phyloP scores from a whole-genome alignment of 129 eudicot genomes.

The Lonicera japonica region DNA sequence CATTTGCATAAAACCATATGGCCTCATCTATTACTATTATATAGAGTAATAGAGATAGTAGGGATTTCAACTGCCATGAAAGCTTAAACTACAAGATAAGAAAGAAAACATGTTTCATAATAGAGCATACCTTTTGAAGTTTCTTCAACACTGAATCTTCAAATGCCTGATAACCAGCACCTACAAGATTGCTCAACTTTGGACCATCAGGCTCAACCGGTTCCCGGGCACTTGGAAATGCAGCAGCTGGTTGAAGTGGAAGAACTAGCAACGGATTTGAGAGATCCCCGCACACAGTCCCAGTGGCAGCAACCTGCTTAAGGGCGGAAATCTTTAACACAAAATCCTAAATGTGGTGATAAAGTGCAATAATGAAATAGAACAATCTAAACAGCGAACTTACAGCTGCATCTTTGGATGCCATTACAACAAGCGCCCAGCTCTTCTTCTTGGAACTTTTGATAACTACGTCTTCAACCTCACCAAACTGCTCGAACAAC shows the following conservation, averaged over 20 bases:
- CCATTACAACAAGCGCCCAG: constrained; percentile 67
- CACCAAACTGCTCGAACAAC: constrained; percentile 53
- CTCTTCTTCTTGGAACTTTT: constrained; percentile 66
- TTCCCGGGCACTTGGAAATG: constrained; percentile 30
- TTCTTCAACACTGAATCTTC: constrained; percentile 67
- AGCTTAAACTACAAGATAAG: background rate
- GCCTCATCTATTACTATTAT: too few relatives aligned
- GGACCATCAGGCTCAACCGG: constrained; percentile 36
- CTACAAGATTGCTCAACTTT: constrained; percentile 41
- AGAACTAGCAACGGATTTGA: constrained; percentile 64
- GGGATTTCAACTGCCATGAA: too few relatives aligned
- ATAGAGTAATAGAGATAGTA: too few relatives aligned
- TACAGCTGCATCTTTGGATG: constrained; percentile 61
- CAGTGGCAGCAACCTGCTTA: constrained; percentile 54
- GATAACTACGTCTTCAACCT: constrained; percentile 72
- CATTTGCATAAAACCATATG: too few relatives aligned
- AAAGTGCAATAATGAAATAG: background rate
- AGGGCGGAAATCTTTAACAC: background rate
- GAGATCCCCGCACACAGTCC: constrained; percentile 60
- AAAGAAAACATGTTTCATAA: background rate
- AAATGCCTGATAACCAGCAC: constrained; percentile 50
- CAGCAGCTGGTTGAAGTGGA: constrained; percentile 50
- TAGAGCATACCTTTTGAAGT: constrained; percentile 46
- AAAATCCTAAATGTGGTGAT: background rate
- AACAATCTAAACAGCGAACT: constrained; percentile 12